phyloP scores from a whole-genome alignment of 1,284 basidiomycete species.

The Moesziomyces parantarcticus region DNA sequence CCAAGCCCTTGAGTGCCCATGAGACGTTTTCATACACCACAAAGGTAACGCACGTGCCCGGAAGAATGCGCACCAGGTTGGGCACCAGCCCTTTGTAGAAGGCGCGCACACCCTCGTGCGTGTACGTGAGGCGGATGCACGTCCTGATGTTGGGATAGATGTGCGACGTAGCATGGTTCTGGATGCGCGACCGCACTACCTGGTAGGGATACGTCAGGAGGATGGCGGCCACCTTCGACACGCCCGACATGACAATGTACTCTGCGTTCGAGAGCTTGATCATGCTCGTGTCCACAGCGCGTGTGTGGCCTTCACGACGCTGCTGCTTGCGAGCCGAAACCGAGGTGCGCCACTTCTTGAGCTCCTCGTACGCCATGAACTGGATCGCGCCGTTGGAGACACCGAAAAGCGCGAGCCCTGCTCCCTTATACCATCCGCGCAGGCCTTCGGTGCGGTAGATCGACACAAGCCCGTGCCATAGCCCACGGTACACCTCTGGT shows the following conservation, averaged over 20 bases:
- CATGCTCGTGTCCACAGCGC: conserved; percentile 18
- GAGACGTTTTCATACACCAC: conserved; percentile 90
- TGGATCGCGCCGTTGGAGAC: conserved; percentile 96
- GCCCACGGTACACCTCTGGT: conserved; percentile 52
- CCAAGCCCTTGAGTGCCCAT: conserved; percentile 55
- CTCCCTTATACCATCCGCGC: conserved; percentile 86
- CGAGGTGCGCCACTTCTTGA: conserved; percentile 82
- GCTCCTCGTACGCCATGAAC: conserved; percentile 95
- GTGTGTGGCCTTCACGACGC: not conserved
- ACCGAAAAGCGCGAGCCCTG: conserved; percentile 87
- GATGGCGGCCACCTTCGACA: conserved; percentile 87
- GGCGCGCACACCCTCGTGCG: conserved; percentile 81
- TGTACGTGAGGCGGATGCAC: conserved; percentile 83
- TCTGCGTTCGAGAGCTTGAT: conserved; percentile 76
- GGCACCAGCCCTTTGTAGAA: conserved; percentile 96
- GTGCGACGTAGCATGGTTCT: conserved; percentile 71
- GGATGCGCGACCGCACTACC: conserved; percentile 92
- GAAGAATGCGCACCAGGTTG: conserved; percentile 94
- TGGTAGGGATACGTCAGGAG: conserved; percentile 94
- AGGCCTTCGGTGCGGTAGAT: conserved; percentile 74
- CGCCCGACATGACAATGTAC: conserved; percentile 91
- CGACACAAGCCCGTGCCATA: conserved; percentile 53
- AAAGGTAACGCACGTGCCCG: conserved; percentile 97
- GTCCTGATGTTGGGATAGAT: conserved; percentile 82
- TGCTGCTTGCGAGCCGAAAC: conserved; percentile 25